Conservation (phyloP, 495 filamentous ascomycete species). For the Aspergillus asperescens region DNA sequence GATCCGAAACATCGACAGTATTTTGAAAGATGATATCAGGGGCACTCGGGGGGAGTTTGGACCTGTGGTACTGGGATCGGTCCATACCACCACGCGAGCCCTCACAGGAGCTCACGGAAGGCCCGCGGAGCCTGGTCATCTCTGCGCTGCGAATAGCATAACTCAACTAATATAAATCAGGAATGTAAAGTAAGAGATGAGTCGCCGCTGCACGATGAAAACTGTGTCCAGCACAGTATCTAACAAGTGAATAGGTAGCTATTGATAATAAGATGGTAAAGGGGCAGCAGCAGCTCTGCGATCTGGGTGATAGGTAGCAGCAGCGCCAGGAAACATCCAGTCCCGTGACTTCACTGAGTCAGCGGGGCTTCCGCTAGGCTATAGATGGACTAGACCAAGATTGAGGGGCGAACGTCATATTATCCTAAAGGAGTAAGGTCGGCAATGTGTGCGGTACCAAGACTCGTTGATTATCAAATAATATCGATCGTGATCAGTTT, state of each 20-base stretch:
- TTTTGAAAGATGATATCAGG: conserved; percentile 44
- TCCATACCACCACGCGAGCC: conserved; percentile 28
- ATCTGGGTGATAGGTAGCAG: too few species aligned
- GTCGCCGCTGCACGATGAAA: background rate
- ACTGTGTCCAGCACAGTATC: background rate
- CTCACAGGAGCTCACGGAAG: conserved; percentile 37
- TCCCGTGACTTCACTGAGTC: background rate
- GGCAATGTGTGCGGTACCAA: conserved; percentile 18
- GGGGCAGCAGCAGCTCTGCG: background rate
- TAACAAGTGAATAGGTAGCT: background rate
- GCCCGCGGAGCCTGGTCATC: conserved; percentile 47
- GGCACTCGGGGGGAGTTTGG: conserved; percentile 46
- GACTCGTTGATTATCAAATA: conserved; percentile 17
- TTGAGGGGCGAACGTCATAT: conserved; percentile 13
- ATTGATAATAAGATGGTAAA: background rate
- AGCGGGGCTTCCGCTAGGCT: background rate
- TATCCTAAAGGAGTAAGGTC: conserved; percentile 20
- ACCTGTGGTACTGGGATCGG: conserved; percentile 30
- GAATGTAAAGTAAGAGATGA: background rate
- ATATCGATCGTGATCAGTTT: too few species aligned
- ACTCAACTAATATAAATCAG: conserved; percentile 7
- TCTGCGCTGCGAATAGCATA: conserved; percentile 28
- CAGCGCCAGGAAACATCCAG: background rate
- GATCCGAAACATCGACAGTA: conserved; percentile 45
- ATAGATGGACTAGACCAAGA: background rate